Conservation (phyloP, 1,284 basidiomycete species). For the Fomes fomentarius region DNA sequence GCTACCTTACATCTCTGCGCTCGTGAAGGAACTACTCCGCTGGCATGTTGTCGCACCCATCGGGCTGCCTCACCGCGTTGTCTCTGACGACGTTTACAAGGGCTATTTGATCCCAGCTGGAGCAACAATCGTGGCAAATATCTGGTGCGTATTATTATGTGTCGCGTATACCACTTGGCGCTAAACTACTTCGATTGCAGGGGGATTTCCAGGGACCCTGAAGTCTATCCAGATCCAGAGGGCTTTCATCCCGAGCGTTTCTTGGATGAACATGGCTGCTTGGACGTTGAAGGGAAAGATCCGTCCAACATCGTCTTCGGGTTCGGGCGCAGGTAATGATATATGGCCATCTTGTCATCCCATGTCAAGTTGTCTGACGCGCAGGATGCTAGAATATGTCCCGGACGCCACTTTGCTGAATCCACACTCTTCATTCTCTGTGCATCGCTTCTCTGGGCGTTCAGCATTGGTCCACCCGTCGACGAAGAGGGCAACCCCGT, state of each 20-base stretch:
- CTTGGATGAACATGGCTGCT: constrained; percentile 12
- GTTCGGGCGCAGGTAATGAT: constrained; percentile 13
- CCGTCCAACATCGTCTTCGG: constrained; percentile 10
- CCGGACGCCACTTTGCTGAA: constrained; percentile 14
- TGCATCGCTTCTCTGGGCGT: constrained; percentile 11
- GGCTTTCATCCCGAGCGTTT: constrained; percentile 25
- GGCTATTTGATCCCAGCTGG: constrained; percentile 13
- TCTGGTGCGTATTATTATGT: not conserved
- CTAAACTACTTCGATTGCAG: not conserved
- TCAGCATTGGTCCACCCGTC: constrained; percentile 10
- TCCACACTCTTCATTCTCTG: constrained; percentile 8
- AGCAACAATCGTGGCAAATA: constrained; percentile 7
- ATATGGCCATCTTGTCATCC: not conserved
- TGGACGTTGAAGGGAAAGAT: not conserved
- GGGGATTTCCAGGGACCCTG: constrained; percentile 18
- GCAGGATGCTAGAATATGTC: constrained; percentile 11
- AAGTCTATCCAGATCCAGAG: constrained; percentile 21
- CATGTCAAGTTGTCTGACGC: too few relatives aligned
- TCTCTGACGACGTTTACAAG: constrained; percentile 16
- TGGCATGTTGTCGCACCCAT: constrained; percentile 29
- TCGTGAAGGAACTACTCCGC: constrained; percentile 36
- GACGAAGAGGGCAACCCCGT: constrained; percentile 1
- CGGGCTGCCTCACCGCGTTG: constrained; percentile 8
- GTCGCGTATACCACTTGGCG: not conserved
- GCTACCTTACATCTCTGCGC: constrained; percentile 34